A percentile compares a stretch with the other conserved stretches of the same genome.
phyloP scores from a whole-genome alignment of 1,139 yeast genomes.

The Candida glucosophila region DNA sequence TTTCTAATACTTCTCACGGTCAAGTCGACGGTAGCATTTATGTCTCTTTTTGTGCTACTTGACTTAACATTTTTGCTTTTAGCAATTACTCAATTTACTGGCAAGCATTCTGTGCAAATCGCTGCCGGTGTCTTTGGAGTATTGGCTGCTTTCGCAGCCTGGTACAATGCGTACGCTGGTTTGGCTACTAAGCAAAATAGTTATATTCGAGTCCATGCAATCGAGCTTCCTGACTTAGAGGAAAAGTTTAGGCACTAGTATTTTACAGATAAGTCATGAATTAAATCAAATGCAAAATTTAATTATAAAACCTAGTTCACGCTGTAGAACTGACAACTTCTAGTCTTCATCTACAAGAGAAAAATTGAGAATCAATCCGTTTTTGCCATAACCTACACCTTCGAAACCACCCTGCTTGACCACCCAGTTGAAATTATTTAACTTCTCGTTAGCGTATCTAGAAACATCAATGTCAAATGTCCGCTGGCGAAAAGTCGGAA shows the following conservation, averaged over 20 bases:
- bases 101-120: slow-evolving; percentile 26
- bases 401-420: slow-evolving; percentile 31
- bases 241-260: no score
- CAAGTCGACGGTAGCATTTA: slow-evolving; percentile 75
- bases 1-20: slow-evolving; percentile 59
- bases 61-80: slow-evolving; percentile 61
- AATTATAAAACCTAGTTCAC: slow-evolving; percentile 4
- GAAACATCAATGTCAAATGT: slow-evolving; percentile 35
- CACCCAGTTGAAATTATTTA: slow-evolving; percentile 38
- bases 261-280: no score
- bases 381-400: slow-evolving; percentile 26
- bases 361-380: slow-evolving; percentile 34
- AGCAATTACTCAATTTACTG: slow-evolving; percentile 45
- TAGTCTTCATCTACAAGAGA: slow-evolving; percentile 25
- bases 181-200: slow-evolving; percentile 65
- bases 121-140: slow-evolving; percentile 82
- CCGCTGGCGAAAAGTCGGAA: slow-evolving; percentile 30
- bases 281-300: no score
- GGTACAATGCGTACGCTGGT: slow-evolving; percentile 94
- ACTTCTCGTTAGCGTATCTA: slow-evolving; percentile 31
- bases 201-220: slow-evolving; percentile 49
- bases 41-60: slow-evolving; percentile 55
- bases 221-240: slow-evolving; percentile 36
- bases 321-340: slow-evolving; percentile 1
- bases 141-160: slow-evolving; percentile 71